Evolutionary conservation across 192 early-diverging fungal genomes (phyloP).

Genomic region (Coemansia javaensis): DNA sequence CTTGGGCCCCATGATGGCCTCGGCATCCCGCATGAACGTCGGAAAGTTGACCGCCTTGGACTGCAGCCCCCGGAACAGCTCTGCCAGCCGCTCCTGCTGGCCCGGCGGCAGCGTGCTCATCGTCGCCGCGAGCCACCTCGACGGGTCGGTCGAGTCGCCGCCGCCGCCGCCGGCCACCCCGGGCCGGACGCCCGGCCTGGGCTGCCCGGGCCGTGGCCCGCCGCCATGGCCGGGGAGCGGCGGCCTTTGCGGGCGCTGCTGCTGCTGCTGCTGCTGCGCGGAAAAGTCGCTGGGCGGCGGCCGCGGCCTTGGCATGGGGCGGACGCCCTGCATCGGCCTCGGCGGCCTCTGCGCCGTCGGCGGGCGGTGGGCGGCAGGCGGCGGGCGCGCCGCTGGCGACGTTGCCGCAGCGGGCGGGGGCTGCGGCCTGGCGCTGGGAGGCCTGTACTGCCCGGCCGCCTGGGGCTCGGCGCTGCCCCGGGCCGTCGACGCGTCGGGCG

Average conservation of each 20-base stretch:
- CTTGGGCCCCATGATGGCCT: conserved; percentile 39
- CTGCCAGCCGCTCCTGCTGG: conserved; percentile 35
- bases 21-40: conserved; percentile 32
- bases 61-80: conserved; percentile 39
- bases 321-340: not conserved
- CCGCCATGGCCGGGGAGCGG: not conserved
- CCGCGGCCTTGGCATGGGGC: not conserved
- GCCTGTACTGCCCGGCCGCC: not conserved
- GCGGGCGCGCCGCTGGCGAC: not conserved
- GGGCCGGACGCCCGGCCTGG: conserved; percentile 13
- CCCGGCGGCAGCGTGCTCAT: conserved; percentile 41
- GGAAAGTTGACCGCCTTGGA: conserved; percentile 27
- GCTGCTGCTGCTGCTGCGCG: conserved; percentile 8
- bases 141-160: conserved; percentile 15
- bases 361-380: not conserved
- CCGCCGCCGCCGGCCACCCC: conserved; percentile 1
- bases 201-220: conserved; percentile 2
- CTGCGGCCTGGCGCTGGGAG: not conserved
- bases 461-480: conserved; percentile 1
- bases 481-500: not conserved
- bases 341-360: conserved; percentile 3
- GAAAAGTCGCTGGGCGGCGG: not conserved
- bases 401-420: not conserved
- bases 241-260: conserved; percentile 1
- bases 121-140: conserved; percentile 32